phyloP scores from a whole-genome alignment of 1,139 yeast genomes.

The Kodamaea fungicola region DNA sequence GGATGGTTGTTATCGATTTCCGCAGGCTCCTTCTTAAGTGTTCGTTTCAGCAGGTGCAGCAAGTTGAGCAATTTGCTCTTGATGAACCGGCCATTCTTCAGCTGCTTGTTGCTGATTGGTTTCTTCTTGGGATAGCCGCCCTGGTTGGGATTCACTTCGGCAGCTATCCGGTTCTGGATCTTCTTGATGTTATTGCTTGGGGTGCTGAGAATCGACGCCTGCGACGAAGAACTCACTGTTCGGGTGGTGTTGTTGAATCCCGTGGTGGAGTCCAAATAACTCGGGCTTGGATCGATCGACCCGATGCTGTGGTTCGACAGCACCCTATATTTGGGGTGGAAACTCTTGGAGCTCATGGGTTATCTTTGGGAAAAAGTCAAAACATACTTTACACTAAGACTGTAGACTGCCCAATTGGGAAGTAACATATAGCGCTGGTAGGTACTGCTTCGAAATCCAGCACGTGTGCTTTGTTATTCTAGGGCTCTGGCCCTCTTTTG shows the following conservation, averaged over 20 bases:
- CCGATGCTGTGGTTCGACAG: constrained; percentile 7
- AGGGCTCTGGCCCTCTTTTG: constrained; percentile 10
- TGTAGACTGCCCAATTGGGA: not conserved
- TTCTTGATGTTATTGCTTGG: constrained; percentile 24
- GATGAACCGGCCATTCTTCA: constrained; percentile 14
- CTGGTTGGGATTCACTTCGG: constrained; percentile 1
- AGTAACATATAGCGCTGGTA: not conserved
- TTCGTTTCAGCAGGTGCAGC: constrained; percentile 19
- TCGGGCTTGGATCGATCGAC: constrained; percentile 4
- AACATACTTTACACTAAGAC: constrained; percentile 5
- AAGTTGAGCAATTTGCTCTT: constrained; percentile 21
- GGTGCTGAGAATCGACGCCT: constrained; percentile 19
- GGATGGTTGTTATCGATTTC: constrained; percentile 11
- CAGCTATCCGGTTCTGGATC: constrained; percentile 12
- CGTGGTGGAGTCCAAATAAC: constrained; percentile 4
- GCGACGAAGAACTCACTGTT: constrained; percentile 21
- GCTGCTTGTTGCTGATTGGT: constrained; percentile 10
- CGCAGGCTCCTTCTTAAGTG: constrained; percentile 1
- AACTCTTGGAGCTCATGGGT: not conserved
- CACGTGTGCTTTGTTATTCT: not conserved
- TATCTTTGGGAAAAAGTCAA: not conserved
- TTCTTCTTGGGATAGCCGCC: constrained; percentile 9
- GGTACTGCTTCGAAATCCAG: too few species aligned
- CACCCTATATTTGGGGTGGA: constrained; percentile 10
- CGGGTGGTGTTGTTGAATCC: constrained; percentile 17